phyloP scores from a whole-genome alignment of 2,329 filamentous ascomycete genomes.

The Botrytis aclada region DNA sequence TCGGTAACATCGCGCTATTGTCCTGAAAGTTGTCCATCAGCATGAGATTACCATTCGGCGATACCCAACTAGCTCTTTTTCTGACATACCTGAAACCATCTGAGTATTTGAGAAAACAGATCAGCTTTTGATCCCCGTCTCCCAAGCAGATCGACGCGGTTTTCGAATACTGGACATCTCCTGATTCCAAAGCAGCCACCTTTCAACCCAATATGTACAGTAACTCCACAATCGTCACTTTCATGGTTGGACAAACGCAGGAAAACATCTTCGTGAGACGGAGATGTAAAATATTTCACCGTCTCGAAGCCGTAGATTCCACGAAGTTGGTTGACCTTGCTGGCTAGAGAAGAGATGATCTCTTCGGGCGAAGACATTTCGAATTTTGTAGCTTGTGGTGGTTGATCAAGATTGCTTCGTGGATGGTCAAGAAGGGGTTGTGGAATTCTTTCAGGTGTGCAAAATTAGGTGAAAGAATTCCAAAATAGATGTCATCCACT shows the following conservation, averaged over 20 bases:
- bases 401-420: background rate
- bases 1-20: background rate
- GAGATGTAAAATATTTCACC: background rate
- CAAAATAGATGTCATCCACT: too few species aligned
- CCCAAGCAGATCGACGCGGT: background rate
- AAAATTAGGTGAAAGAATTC: background rate
- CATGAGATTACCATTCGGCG: background rate
- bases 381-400: background rate
- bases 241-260: background rate
- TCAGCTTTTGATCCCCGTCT: background rate
- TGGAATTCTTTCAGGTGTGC: background rate
- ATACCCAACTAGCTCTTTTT: rapidly evolving
- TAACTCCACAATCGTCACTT: background rate
- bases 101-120: background rate
- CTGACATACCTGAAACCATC: background rate
- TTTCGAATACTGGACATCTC: background rate
- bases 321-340: background rate
- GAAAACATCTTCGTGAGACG: too few species aligned
- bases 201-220: background rate
- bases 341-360: background rate
- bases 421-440: background rate
- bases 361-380: background rate
- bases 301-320: background rate
- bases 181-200: background rate
- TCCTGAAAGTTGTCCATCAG: background rate